Evolutionary conservation across 306 rosid species (phyloP), one percentile per base, ranked within the genome.

Genomic region (Trichosanthes cucumerina): DNA sequence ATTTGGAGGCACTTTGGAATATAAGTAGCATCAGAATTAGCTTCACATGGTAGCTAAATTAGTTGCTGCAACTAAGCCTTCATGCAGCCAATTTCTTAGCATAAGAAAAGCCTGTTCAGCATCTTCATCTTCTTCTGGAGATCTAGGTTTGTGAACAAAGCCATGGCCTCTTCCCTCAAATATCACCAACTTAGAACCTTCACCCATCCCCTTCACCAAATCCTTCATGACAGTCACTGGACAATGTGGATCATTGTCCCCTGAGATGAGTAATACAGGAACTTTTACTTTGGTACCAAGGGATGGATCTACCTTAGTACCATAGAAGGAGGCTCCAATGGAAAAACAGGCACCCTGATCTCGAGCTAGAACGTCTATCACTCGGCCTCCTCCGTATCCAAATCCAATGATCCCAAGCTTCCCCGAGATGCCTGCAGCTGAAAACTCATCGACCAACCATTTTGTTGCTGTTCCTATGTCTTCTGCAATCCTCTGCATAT

Each of bases 361-460:
- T 58, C 28, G 81, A 7, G 94, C 93, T 38, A 91, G 81, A 75
- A 84, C 93, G 36, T 93, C 91, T 7, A 93, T 82, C 80, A 93
- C 84, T 78, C 53, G 80, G 65, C 91, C 94, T 19, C 96, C 98
- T 33, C 97, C 98, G 33, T 78, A 91, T 80, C 94, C 90, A 44
- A 93, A 88, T 4, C 98, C 94, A 52, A 91, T 66, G 52, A 91
- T 46, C 76, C 94, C 93, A 33, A 93, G 91, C 84, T 89, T 93
- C 81, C 62, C 88, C 50, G 96, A 87, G 76, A 88, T 85, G 75
- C 92, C 93, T 15, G 86, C 90, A n/a, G 89, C 90, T 68, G 79
- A 52, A 81, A 91, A 89, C 82, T 93, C 96, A 21, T 93, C 89
- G 7, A 86, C 87, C 91, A 93, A 81, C 98, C 98, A 93, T 79